Evolutionary conservation across 1,284 basidiomycete genomes (phyloP).

Genomic region (Caloboletus inedulis): DNA sequence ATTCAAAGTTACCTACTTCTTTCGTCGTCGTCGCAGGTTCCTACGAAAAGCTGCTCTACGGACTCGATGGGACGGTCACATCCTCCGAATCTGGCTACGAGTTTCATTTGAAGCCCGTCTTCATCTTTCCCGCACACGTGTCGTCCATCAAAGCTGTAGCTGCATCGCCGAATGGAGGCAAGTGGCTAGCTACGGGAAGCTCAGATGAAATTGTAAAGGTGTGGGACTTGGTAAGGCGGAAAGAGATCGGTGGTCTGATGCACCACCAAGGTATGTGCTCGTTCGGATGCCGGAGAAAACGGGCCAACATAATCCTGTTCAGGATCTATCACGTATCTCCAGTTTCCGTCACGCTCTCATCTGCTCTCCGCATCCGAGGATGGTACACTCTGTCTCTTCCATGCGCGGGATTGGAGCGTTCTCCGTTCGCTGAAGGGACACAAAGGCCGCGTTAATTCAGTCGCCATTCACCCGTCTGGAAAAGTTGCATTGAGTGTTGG

Average conservation of each 20-base stretch:
- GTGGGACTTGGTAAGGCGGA: constrained; percentile 90
- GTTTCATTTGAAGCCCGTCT: constrained; percentile 74
- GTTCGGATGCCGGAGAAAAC: not conserved
- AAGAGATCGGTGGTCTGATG: constrained; percentile 90
- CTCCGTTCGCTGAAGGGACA: constrained; percentile 89
- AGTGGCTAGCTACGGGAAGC: constrained; percentile 94
- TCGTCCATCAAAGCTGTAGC: constrained; percentile 90
- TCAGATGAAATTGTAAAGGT: constrained; percentile 95
- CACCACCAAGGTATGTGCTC: constrained; percentile 79
- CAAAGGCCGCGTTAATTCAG: constrained; percentile 86
- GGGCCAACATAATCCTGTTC: not conserved
- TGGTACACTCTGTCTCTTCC: constrained; percentile 86
- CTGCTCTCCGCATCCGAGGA: constrained; percentile 90
- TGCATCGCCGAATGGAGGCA: constrained; percentile 80
- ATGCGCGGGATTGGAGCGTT: constrained; percentile 90
- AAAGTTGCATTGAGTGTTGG: constrained; percentile 91
- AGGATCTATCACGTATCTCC: constrained; percentile 89
- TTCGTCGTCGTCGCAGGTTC: constrained; percentile 90
- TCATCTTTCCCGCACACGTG: constrained; percentile 96
- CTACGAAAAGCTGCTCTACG: constrained; percentile 95
- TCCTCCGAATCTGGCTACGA: constrained; percentile 33
- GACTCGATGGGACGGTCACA: constrained; percentile 69
- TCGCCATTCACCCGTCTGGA: constrained; percentile 90
- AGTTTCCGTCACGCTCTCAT: constrained; percentile 87
- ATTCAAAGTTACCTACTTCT: constrained; percentile 49